A percentile compares a stretch with the other conserved stretches of the same genome.
These are phyloP conservation scores for Phytopythium helicoides DNA, from an alignment of 352 stramenopile species.

Conservation along the genomic window DNA sequence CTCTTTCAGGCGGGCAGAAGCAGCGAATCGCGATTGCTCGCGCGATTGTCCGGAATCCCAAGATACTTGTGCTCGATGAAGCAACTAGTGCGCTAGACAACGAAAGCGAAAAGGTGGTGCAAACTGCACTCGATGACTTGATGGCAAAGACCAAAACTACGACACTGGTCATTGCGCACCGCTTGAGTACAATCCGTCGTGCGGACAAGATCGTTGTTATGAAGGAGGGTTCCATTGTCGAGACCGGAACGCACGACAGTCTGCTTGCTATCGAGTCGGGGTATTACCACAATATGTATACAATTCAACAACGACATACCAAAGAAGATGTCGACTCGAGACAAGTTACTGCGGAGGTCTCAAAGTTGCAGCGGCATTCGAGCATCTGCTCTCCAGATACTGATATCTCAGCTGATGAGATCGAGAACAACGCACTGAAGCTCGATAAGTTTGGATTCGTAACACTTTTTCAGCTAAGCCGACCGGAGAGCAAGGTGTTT, in stretches of 20 bases:
- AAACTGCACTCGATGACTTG: constrained; percentile 57
- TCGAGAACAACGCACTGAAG: constrained; percentile 14
- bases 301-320: constrained; percentile 33
- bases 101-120: constrained; percentile 71
- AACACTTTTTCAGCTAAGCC: constrained; percentile 1
- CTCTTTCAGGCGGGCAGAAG: constrained; percentile 35
- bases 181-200: constrained; percentile 67
- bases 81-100: constrained; percentile 80
- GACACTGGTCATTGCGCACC: constrained; percentile 84
- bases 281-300: constrained; percentile 80
- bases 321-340: background rate
- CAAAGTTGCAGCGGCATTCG: no score
- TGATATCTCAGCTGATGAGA: constrained; percentile 10
- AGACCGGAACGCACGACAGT: constrained; percentile 32
- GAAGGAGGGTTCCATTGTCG: constrained; percentile 25
- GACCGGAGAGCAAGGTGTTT: constrained; percentile 3
- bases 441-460: background rate
- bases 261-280: constrained; percentile 52
- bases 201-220: constrained; percentile 36
- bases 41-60: constrained; percentile 69
- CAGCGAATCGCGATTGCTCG: constrained; percentile 32
- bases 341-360: background rate
- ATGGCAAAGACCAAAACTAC: constrained; percentile 56
- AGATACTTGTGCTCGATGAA: constrained; percentile 75
- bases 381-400: constrained; percentile 11